phyloP scores from a whole-genome alignment of 495 filamentous ascomycete genomes.

The Terfezia claveryi region DNA sequence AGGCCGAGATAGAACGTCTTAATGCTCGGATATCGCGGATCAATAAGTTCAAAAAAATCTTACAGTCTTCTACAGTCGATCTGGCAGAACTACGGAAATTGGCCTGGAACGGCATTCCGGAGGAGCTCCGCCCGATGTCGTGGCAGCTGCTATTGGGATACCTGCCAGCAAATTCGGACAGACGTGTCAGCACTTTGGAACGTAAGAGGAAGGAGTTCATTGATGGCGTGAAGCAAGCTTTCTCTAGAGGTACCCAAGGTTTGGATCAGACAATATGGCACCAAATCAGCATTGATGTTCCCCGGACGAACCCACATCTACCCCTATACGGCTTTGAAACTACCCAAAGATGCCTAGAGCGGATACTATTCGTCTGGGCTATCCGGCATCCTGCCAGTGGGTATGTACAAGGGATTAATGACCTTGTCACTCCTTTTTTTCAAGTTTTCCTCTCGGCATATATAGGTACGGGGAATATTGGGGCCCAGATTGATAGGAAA shows the following conservation, averaged over 20 bases:
- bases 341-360: conserved; percentile 76
- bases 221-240: conserved; percentile 85
- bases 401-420: conserved; percentile 97
- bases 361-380: conserved; percentile 93
- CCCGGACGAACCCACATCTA: conserved; percentile 87
- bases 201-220: conserved; percentile 92
- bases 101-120: conserved; percentile 82
- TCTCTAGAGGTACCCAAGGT: conserved; percentile 50
- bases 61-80: conserved; percentile 77
- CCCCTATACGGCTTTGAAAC: conserved; percentile 88
- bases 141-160: conserved; percentile 95
- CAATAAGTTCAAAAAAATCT: conserved; percentile 92
- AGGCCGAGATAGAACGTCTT: conserved; percentile 53
- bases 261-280: conserved; percentile 94
- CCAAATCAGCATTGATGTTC: conserved; percentile 96
- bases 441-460: conserved; percentile 89
- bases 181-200: conserved; percentile 74
- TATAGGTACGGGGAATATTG: conserved; percentile 26
- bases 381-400: conserved; percentile 91
- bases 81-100: conserved; percentile 59
- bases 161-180: conserved; percentile 78
- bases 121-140: conserved; percentile 90
- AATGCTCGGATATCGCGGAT: conserved; percentile 77
- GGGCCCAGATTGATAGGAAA: not conserved
- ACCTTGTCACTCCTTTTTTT: conserved; percentile 93